Conservation (phyloP, 2,329 filamentous ascomycete genomes). For the Fusarium devonianum region DNA sequence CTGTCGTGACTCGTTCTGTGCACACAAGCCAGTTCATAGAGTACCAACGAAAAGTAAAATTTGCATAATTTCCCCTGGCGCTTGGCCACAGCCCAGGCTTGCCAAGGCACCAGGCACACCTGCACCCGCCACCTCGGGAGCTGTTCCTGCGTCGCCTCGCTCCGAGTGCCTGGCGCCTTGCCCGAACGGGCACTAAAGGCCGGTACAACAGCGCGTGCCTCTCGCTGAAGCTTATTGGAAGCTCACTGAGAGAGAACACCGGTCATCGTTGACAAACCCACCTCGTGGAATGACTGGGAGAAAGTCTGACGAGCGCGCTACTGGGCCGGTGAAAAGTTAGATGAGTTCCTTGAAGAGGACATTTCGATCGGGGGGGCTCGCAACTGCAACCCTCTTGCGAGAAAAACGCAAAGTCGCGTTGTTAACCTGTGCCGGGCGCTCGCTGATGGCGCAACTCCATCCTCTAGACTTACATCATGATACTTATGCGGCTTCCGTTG, state of each 20-base stretch:
- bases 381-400: conserved; percentile 9
- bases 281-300: too few species aligned
- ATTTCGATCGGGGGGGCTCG: conserved; percentile 3
- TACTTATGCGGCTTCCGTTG: background rate
- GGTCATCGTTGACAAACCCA: conserved; percentile 12
- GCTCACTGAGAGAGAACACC: conserved; percentile 3
- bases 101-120: conserved; percentile 17
- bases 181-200: conserved; percentile 13
- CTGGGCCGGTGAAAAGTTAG: conserved; percentile 27
- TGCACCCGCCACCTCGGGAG: conserved; percentile 25
- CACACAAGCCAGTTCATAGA: conserved; percentile 20
- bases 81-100: conserved; percentile 20
- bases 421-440: background rate
- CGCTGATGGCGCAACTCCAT: too few species aligned
- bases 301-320: conserved; percentile 19
- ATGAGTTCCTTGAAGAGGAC: conserved; percentile 20
- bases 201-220: background rate
- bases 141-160: conserved; percentile 37
- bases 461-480: background rate
- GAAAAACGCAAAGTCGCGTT: background rate
- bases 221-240: background rate
- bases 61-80: conserved; percentile 42
- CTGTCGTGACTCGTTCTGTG: conserved; percentile 8
- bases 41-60: conserved; percentile 34
- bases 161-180: conserved; percentile 35